These are phyloP conservation scores for Trematosphaeria pertusa DNA, from an alignment of 2,329 filamentous ascomycete species.

Conservation along the genomic window DNA sequence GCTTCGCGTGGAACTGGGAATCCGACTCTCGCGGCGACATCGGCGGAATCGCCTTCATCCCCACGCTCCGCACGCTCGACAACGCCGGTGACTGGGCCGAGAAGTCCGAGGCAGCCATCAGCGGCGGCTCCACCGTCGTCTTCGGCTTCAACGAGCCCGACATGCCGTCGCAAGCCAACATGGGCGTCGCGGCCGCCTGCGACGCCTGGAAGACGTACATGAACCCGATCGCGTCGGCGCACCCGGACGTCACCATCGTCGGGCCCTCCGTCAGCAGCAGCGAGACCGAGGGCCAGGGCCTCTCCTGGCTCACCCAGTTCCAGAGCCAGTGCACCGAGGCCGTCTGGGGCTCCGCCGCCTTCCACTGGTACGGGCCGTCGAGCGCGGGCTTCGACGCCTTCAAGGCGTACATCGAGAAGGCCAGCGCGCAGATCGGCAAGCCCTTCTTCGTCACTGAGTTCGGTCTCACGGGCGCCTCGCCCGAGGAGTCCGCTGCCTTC, in stretches of 20 bases:
- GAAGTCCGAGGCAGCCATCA: constrained; percentile 51
- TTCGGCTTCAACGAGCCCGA: constrained; percentile 52
- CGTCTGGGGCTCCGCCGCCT: constrained; percentile 43
- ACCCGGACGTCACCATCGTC: constrained; percentile 41
- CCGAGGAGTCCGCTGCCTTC: constrained; percentile 41
- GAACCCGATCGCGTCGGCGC: constrained; percentile 35
- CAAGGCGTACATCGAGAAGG: constrained; percentile 48
- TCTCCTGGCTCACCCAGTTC: constrained; percentile 44
- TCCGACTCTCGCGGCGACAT: constrained; percentile 47
- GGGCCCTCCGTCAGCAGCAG: constrained; percentile 44
- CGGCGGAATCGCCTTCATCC: constrained; percentile 64
- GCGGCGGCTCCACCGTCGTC: constrained; percentile 41
- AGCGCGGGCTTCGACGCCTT: constrained; percentile 40
- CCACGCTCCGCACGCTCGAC: constrained; percentile 53
- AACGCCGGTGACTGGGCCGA: constrained; percentile 33
- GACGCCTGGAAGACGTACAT: constrained; percentile 40
- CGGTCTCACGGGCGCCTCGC: constrained; percentile 40
- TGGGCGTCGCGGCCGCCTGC: constrained; percentile 41
- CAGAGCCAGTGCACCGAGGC: constrained; percentile 42
- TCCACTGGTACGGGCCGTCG: constrained; percentile 50
- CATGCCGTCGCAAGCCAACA: constrained; percentile 39
- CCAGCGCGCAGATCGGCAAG: constrained; percentile 35
- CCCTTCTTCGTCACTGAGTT: constrained; percentile 50
- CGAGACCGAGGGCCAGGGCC: constrained; percentile 27
- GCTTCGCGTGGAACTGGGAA: constrained; percentile 76